Conservation (phyloP, 2,329 filamentous ascomycete genomes). For the Exophiala sp. region DNA sequence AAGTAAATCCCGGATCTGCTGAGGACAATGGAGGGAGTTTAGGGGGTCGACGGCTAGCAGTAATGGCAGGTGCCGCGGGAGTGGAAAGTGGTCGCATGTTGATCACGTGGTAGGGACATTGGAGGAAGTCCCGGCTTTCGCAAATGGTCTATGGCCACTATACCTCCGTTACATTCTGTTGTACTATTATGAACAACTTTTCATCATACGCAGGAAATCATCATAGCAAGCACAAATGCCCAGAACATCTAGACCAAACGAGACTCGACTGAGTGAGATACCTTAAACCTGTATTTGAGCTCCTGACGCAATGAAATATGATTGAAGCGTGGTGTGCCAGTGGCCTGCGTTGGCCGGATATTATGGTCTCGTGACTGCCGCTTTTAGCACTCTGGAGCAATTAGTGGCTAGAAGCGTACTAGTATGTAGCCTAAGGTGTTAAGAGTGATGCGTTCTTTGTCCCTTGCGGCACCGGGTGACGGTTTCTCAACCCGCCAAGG, state of each 20-base stretch:
- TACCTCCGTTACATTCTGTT: neutral
- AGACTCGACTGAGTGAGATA: neutral
- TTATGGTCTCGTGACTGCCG: neutral
- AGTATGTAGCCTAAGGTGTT: no score
- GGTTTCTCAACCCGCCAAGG: neutral
- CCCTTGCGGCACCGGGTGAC: neutral
- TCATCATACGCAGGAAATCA: neutral
- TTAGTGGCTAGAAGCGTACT: no score
- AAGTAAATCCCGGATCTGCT: conserved; percentile 47
- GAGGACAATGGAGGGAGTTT: neutral
- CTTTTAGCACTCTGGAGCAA: no score
- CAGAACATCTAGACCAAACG: neutral
- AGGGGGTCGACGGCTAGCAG: neutral
- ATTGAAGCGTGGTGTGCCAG: neutral
- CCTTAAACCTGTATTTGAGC: neutral
- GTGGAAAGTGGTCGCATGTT: neutral
- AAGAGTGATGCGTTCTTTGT: conserved; percentile 5
- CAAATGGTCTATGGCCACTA: neutral
- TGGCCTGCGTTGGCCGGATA: neutral
- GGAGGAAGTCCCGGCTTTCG: neutral
- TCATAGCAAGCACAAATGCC: neutral
- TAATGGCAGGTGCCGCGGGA: neutral
- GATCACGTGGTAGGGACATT: neutral
- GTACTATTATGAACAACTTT: neutral
- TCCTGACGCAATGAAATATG: neutral